Evolutionary conservation across 1,284 basidiomycete species (phyloP).

Genomic region (Paramarasmius palmivorus): DNA sequence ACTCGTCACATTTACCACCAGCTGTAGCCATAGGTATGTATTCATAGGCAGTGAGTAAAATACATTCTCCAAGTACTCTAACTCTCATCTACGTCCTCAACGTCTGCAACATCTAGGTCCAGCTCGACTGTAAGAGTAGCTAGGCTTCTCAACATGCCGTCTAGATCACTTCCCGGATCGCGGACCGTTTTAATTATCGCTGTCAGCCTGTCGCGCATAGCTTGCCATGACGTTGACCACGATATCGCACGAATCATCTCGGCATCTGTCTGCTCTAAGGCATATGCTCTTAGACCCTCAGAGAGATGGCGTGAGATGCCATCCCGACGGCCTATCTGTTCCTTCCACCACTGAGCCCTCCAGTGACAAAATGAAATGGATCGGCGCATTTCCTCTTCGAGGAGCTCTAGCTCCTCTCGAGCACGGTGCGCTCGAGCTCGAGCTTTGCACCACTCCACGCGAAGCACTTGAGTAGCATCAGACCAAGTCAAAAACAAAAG

Average conservation of each 20-base stretch:
- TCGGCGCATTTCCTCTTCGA: constrained; percentile 7
- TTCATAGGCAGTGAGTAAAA: no score
- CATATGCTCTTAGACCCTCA: neutral
- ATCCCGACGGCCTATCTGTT: neutral
- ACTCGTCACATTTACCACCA: no score
- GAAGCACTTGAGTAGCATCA: neutral
- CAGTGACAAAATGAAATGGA: neutral
- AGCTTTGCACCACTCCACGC: constrained; percentile 7
- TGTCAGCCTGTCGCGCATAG: neutral
- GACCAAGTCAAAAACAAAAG: neutral
- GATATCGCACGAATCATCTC: neutral
- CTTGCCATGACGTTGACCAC: neutral
- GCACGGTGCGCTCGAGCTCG: neutral
- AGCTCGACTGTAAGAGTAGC: no score
- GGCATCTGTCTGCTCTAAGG: neutral
- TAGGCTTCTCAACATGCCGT: no score
- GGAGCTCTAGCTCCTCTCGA: constrained; percentile 2
- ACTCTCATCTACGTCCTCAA: no score
- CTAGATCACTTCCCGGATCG: no score
- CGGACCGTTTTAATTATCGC: no score
- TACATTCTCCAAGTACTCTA: no score
- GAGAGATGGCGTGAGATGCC: neutral
- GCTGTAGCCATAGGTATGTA: no score
- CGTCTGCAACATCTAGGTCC: no score
- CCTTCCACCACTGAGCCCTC: constrained; percentile 2